Conservation (phyloP, 257 asterid species). For the Vinca minor region DNA sequence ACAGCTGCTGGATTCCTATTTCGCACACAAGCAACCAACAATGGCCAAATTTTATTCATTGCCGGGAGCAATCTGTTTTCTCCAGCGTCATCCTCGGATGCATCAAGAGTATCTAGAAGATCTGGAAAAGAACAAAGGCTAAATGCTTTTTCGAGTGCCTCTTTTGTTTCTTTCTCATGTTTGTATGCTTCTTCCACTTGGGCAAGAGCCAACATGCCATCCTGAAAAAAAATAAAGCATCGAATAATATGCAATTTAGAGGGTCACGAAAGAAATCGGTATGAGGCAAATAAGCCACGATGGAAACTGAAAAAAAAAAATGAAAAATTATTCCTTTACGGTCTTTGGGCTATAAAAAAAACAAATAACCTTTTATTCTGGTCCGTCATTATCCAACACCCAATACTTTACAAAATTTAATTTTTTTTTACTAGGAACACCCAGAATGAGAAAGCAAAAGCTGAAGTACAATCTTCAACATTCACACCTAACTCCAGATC, state of each 20-base stretch:
- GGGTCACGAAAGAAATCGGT: neutral
- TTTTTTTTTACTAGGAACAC: neutral
- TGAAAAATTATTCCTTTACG: neutral
- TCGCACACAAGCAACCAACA: constrained; percentile 65
- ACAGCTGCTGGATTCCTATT: constrained; percentile 67
- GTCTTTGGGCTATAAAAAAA: neutral
- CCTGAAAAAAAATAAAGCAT: constrained; percentile 33
- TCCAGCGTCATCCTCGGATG: constrained; percentile 59
- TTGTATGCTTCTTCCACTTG: constrained; percentile 82
- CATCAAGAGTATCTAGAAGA: constrained; percentile 61
- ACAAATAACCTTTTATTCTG: neutral
- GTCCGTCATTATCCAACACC: neutral
- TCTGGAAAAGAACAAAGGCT: constrained; percentile 37
- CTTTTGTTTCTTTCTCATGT: constrained; percentile 64
- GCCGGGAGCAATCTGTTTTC: constrained; percentile 95
- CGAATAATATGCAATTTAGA: neutral
- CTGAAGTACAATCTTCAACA: neutral
- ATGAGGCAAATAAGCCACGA: neutral
- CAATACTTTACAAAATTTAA: neutral
- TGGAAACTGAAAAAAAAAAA: neutral
- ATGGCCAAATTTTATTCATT: constrained; percentile 94
- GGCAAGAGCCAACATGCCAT: constrained; percentile 54
- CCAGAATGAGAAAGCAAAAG: neutral
- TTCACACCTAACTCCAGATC: neutral
- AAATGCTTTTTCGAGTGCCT: constrained; percentile 44